Base-by-base conservation (phyloP, 2,329 filamentous ascomycete genomes). In the Talaromyces sp. region DNA sequence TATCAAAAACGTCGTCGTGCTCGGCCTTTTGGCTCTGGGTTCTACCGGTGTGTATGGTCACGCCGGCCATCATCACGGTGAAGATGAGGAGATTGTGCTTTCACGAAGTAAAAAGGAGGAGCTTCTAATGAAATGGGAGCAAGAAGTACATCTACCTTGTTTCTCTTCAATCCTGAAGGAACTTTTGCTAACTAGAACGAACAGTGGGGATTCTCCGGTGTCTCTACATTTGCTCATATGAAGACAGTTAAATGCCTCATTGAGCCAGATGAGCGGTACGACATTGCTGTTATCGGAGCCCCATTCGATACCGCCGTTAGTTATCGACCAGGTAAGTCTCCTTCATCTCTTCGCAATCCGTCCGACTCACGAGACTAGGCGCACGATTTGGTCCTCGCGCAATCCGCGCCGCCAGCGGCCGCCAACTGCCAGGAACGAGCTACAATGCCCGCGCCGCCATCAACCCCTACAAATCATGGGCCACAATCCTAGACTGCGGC, bases 361-460 rank as follows among this genome's bases (percentile, higher is more conserved):
- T 31, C 50, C 10, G 31, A 39, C 64, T 63, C 52, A 67, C 35
- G 19, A 31, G 43, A 35, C 57, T 2, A 79, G 80, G 89, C 45
- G 90, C 90, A 16, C 87, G 93, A 9, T 97, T 97, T 74, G 93
- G 93, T 0, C 93, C 93, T 39, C 87, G 92, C 52, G 91, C 92
- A 49, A 97, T 97, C 73, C 89, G 93, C 64, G 89, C 91, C 45
- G 93, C 92, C 47, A 94, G 91, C 37, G 85, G 89, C 8, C 88
- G 93, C 22, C 93, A 97, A 79, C 92, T 90, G 14, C 85, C 88
- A 2, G 91, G 90, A 76, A 87, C 92, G 49, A 90, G 90, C 73
- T 93, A 90, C 84, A 97, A 97, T 78, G 86, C 90, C 2, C 88
- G 92, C 24, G 92, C 92, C 1, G 85, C 84, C 45, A 85, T 97